Evolutionary conservation across 306 rosid species (phyloP).

Genomic region (Trifolium repens): DNA sequence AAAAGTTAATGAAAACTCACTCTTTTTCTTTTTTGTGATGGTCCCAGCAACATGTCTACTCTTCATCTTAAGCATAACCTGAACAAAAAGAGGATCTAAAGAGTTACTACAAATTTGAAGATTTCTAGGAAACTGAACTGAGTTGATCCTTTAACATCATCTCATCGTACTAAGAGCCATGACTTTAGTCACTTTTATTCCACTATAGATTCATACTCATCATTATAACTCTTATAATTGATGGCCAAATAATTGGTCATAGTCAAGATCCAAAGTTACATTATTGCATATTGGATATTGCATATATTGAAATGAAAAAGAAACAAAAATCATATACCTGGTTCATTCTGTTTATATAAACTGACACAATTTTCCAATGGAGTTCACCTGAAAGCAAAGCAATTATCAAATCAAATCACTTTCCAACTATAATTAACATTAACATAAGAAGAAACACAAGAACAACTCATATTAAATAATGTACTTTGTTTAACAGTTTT

Average conservation of each 20-base stretch:
- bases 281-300: neutral
- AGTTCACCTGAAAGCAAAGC: constrained; percentile 74
- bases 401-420: constrained; percentile 37
- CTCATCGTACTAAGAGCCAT: constrained; percentile 44
- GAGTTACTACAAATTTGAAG: constrained; percentile 42
- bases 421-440: neutral
- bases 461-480: neutral
- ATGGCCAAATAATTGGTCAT: constrained; percentile 60
- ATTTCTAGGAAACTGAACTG: constrained; percentile 49
- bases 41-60: constrained; percentile 99
- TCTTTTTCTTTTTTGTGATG: constrained; percentile 99
- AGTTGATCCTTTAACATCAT: constrained; percentile 43
- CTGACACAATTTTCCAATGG: constrained; percentile 96
- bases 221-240: constrained; percentile 49
- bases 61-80: constrained; percentile 99
- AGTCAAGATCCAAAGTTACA: constrained; percentile 14
- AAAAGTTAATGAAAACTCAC: constrained; percentile 64
- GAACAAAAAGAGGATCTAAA: constrained; percentile 67
- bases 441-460: constrained; percentile 7
- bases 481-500: too few species aligned
- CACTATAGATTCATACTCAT: constrained; percentile 50
- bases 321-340: constrained; percentile 57
- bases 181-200: constrained; percentile 47
- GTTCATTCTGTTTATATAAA: constrained; percentile 75
- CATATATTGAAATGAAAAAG: constrained; percentile 2